Evolutionary conservation across 2,329 filamentous ascomycete genomes (phyloP), one percentile per base, ranked within the genome.

Genomic region (Phialophora verrucosa): DNA sequence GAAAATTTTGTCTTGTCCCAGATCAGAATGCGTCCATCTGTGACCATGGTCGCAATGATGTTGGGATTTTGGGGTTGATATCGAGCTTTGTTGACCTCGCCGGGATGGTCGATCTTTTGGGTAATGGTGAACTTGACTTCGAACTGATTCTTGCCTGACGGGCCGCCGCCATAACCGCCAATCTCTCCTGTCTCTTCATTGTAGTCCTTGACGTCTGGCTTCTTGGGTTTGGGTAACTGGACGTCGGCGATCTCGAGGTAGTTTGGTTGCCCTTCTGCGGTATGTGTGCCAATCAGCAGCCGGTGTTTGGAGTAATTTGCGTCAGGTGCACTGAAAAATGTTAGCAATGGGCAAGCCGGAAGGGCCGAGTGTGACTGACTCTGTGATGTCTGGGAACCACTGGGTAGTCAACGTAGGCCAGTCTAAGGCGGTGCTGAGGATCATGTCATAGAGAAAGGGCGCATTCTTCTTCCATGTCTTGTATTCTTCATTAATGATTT

Each of bases 381-480:
- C 88, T 83, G 94, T 92, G 73, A 94, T 91, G 78, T 99, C 95
- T 25, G 96, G 95, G 73, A 99, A 91, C 96, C 96, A 99, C 82
- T 99, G 95, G 1, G 93, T 93, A 29, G 95, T 98, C 69, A 99
- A 87, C 3, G 95, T 97, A 14, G 95, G 95, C 95, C 95, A 99
- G 76, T 97, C 93, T 65, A 99, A 84, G 49, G 96, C 96, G 71
- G 92, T 96, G 74, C 93, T 93, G 70, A 98, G 85, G 71, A 99
- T 95, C 88, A 97, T 92, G 78, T 99, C 95, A 79, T 99, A 99
- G 74, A 99, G 90, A 76, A 98, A 98, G 3, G 95, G 93, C 71
- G 91, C 92, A 81, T 99, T 99, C 84, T 99, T 99, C 85, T 99
- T 99, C 95, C 95, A 99, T 72, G 94, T 97, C 80, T 99, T 99